Conservation (phyloP, 345 rosid species). For the Eucalyptus regnans region DNA sequence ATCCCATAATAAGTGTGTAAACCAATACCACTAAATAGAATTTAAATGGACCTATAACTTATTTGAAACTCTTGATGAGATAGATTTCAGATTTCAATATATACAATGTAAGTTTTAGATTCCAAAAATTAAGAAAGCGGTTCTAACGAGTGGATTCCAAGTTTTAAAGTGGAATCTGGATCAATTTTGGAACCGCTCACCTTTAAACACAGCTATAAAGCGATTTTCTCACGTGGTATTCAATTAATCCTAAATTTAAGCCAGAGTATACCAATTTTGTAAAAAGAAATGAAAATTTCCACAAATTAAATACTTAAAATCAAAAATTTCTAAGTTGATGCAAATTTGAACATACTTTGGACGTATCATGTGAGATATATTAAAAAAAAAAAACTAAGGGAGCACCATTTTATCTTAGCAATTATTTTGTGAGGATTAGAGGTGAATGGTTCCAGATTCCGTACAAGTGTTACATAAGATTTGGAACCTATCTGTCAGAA, state of each 20-base stretch:
- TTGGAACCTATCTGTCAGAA: fast-evolving
- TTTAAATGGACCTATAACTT: fast-evolving
- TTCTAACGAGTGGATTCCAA: no score
- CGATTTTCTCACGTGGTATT: not conserved
- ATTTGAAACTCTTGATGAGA: no score
- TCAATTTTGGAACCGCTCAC: fast-evolving
- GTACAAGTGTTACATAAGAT: no score
- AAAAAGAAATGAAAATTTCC: not conserved
- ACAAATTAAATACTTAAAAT: not conserved
- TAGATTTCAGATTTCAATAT: no score
- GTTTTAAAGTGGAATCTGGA: no score
- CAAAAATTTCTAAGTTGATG: not conserved
- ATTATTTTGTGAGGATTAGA: not conserved
- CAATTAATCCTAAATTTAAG: not conserved
- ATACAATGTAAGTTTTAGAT: no score
- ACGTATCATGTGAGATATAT: fast-evolving
- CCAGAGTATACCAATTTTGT: not conserved
- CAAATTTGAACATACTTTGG: no score
- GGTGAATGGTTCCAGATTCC: fast-evolving
- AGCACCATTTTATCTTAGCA: not conserved
- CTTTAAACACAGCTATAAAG: not conserved
- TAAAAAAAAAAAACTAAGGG: not conserved
- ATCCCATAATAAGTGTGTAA: no score
- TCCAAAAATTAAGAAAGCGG: fast-evolving
- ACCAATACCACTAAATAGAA: no score